Evolutionary conservation across 2,329 filamentous ascomycete genomes (phyloP), one percentile per base, ranked within the genome.

Genomic region (Tolypocladium album): DNA sequence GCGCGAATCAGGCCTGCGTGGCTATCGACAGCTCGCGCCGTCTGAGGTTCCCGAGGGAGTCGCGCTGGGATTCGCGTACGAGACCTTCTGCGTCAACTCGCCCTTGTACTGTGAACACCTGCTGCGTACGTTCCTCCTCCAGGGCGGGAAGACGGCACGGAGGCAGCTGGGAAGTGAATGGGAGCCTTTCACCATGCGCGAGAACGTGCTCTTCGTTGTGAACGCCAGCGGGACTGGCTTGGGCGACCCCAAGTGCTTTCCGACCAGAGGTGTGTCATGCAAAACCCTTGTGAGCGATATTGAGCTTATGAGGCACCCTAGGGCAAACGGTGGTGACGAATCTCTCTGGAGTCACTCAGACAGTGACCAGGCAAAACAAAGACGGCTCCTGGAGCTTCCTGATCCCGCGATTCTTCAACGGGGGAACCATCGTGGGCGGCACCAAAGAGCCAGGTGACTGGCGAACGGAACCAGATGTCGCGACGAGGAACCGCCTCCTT

Each of bases 401-500:
- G 58, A 81, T 88, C 36, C 84, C 85, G 2, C 79, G 86, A 2
- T 81, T 80, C 53, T 79, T 83, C 34, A 74, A 80, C 36, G 85
- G 85, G 4, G 85, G 85, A 2, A 88, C 85, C 0, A 75, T 88
- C 50, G 81, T 88, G 39, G 86, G 85, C 15, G 85, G 85, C 0
- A 88, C 84, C 22, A 87, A 85, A 69, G 80, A 87, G 67, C 76
- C 78, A 1, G 72, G 79, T 60, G 80, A 65, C 40, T 65, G 64
- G 64, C 76, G 81, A 52, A 69, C 75, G 0, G 69, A 74, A 24
- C 79, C 82, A 1, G 79, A 75, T 0, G 59, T 63, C 2, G 75
- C 78, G 55, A 78, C 79, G 0, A 71, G 84, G 43, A 69, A 76
- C 42, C 68, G 65, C 36, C 69, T 88, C 17, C 75, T 88, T 4